Conservation (phyloP, 768 basidiomycete genomes). For the Trametes coccinea region DNA sequence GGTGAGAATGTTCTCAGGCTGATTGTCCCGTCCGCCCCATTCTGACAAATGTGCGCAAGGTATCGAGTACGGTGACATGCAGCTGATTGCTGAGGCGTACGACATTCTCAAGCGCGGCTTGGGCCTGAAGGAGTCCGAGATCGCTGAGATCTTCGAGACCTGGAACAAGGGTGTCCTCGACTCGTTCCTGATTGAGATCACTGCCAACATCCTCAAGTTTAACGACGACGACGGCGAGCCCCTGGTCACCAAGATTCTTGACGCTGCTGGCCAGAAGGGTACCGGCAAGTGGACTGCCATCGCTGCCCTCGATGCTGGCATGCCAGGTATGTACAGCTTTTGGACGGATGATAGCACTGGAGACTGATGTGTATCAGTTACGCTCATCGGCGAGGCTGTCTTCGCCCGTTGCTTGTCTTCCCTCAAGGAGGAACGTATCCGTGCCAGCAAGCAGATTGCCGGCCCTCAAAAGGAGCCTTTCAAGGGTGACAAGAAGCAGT, state of each 20-base stretch:
- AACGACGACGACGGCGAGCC: conserved; percentile 94
- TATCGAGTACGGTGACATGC: conserved; percentile 99
- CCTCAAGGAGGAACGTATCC: conserved; percentile 92
- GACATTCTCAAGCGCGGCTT: conserved; percentile 98
- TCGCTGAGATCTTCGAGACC: conserved; percentile 88
- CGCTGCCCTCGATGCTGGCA: conserved; percentile 91
- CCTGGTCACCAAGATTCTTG: conserved; percentile 91
- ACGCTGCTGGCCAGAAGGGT: conserved; percentile 97
- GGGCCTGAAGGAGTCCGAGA: conserved; percentile 82
- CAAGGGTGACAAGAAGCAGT: conserved; percentile 97
- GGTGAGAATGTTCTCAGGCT: conserved; percentile 47
- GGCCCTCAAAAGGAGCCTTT: conserved; percentile 93
- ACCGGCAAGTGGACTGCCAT: conserved; percentile 99
- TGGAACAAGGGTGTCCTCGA: conserved; percentile 99
- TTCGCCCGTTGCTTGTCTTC: conserved; percentile 98
- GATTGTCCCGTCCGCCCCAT: conserved; percentile 5
- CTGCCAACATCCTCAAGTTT: conserved; percentile 94
- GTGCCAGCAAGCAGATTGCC: conserved; percentile 87
- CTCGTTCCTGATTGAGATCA: conserved; percentile 99
- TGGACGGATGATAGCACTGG: conserved; percentile 4
- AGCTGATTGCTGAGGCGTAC: conserved; percentile 97
- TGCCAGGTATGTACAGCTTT: conserved; percentile 56
- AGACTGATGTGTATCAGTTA: conserved; percentile 55
- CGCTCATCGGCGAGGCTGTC: conserved; percentile 98
- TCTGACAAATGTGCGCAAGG: conserved; percentile 46